Evolutionary conservation across 78 protist species (phyloP), one percentile per base, ranked within the genome.

Genomic region (Speleostelium caveatum): DNA sequence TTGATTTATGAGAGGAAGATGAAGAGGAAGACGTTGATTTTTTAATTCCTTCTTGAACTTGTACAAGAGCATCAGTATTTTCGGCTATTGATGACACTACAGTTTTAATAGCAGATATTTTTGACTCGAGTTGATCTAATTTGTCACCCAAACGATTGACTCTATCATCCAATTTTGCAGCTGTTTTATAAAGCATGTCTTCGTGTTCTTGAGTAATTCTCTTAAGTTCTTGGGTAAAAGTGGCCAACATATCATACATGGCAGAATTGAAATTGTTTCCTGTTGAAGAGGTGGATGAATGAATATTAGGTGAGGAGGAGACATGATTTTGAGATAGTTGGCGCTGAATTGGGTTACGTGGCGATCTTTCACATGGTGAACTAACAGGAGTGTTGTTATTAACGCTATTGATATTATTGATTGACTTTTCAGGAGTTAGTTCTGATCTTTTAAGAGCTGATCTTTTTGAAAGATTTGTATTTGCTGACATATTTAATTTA

Each of bases 101-200:
- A 26, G 7, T 39, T 42, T 83, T 83, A 38, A 83, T 56, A 14
- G 55, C 61, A 7, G 73, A 22, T 3, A 83, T 83, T 41, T 83
- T 83, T 0, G 38, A 22, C 21, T 83, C 91, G 12, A 83, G 38
- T 60, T 83, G 91, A 60, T 83, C 91, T 35, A 83, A 60, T 60
- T 67, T 83, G n/a, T 69, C 79, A 22, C 73, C 91, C 38, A 83
- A 33, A 39, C 58, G 35, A 30, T 67, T 83, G 30, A 83, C 91
- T 28, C 65, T 73, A 12, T 83, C 91, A 33, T 83, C 91, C 28
- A 83, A 28, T 19, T 51, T 83, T 22, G 78, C 73, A 22, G 91
- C 58, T 2, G 79, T 42, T 26, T 60, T 83, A 24, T 53, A 59
- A 24, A 83, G 28, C 91, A 83, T 83, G 22, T 51, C 65, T 33